Base-by-base conservation (phyloP, 2,329 filamentous ascomycete genomes). In the Iodosphaeria phyllophila region DNA sequence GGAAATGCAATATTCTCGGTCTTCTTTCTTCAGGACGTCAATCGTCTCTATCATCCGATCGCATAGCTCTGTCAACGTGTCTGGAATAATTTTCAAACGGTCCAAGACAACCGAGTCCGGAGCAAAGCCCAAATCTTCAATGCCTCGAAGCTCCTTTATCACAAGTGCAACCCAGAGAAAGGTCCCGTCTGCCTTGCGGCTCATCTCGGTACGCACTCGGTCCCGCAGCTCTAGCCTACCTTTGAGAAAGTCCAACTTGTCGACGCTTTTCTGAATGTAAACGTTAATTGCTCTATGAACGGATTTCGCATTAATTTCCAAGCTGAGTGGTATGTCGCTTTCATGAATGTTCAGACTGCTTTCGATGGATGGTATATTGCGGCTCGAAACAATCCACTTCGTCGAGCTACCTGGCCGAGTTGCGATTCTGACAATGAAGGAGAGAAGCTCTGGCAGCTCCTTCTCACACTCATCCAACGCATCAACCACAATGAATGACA, bases 371-470 rank as follows among this genome's bases (percentile, higher is more conserved):
- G 34, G 35, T 43, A 30, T 39, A 30, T 55, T 53, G 10, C 55
- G 52, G 32, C 55, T 59, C 3, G 52, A 52, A 4, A 57, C 30
- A 16, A 59, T 30, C 51, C 48, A 59, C 33, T 54, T 58, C 15
- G 36, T 40, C 3, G 39, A 23, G 8, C 29, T 25, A n/a, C n/a
- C n/a, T n/a, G n/a, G n/a, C n/a, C n/a, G n/a, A n/a, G n/a, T n/a
- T n/a, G n/a, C n/a, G n/a, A n/a, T n/a, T n/a, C n/a, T n/a, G n/a
- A n/a, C n/a, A 20, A 60, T 43, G 5, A 56, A 35, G 4, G 46
- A 24, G 6, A 57, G 38, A 18, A 59, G 48, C 20, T 37, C 17
- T 3, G 18, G 4, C 12, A 35, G 30, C 20, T 37, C 46, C 5
- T 13, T 29, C 3, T 4, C 7, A 30, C 56, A 62, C 35, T 64